These are phyloP conservation scores for Spathaspora girioi DNA, from an alignment of 805 yeast species.

Conservation along the genomic window DNA sequence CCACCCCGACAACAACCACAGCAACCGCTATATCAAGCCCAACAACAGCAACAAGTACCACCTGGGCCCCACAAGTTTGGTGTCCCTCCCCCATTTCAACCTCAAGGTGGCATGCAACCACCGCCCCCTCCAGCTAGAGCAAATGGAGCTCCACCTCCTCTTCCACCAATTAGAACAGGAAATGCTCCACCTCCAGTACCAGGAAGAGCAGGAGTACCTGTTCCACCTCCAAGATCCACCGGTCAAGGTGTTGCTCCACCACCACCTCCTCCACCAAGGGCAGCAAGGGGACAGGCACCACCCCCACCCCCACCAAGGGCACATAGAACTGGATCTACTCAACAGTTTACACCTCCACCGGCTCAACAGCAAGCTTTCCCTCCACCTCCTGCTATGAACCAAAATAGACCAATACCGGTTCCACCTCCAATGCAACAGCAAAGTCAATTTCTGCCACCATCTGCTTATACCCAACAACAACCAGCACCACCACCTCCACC, in stretches of 20 bases:
- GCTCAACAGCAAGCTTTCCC: slow-evolving; percentile 12
- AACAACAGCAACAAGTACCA: neutral
- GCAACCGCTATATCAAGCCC: neutral
- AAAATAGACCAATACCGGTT: slow-evolving; percentile 16
- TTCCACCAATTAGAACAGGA: slow-evolving; percentile 13
- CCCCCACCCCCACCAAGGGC: slow-evolving; percentile 22
- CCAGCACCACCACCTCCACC: slow-evolving; percentile 15
- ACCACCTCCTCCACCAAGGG: slow-evolving; percentile 20
- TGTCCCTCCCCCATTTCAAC: slow-evolving; percentile 3
- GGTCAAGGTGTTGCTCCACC: slow-evolving; percentile 16
- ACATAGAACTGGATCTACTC: slow-evolving; percentile 17
- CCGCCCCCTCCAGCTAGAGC: slow-evolving; percentile 11
- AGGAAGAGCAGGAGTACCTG: slow-evolving; percentile 18
- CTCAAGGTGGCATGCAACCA: neutral
- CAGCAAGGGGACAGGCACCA: slow-evolving; percentile 16
- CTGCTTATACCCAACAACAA: slow-evolving; percentile 14
- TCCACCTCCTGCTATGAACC: neutral
- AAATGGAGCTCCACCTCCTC: slow-evolving; percentile 14
- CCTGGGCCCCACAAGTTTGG: neutral
- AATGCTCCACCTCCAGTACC: slow-evolving; percentile 21
- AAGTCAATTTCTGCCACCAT: slow-evolving; percentile 13
- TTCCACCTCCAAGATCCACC: slow-evolving; percentile 27
- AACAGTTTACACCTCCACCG: slow-evolving; percentile 10
- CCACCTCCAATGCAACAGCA: slow-evolving; percentile 13
- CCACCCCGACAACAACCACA: slow-evolving; percentile 8